phyloP scores from a whole-genome alignment of 2,329 filamentous ascomycete genomes.

The Thielaviopsis punctulata region DNA sequence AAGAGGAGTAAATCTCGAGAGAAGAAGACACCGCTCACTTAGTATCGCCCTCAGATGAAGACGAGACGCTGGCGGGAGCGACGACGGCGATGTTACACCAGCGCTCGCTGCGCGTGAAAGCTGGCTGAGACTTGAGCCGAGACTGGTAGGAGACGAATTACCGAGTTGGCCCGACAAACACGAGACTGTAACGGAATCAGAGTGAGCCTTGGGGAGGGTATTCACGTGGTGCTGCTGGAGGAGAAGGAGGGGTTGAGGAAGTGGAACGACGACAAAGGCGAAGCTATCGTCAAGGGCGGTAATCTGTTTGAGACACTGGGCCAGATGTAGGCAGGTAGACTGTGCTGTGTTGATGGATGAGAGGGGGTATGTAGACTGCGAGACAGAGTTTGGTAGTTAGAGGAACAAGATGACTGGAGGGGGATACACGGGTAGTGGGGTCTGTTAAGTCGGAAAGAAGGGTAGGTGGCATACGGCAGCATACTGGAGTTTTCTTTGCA shows the following conservation, averaged over 20 bases:
- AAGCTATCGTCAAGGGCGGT: neutral
- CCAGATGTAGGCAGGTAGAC: neutral
- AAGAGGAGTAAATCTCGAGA: too few species aligned
- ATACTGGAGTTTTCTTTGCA: neutral
- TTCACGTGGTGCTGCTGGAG: too few species aligned
- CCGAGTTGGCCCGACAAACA: neutral
- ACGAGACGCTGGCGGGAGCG: too few species aligned
- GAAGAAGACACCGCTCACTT: too few species aligned
- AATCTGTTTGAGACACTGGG: neutral
- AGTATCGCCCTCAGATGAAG: too few species aligned
- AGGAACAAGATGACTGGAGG: neutral
- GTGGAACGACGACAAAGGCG: neutral
- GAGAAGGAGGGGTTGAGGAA: neutral
- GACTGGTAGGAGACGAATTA: neutral
- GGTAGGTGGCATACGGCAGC: neutral
- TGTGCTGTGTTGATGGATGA: neutral
- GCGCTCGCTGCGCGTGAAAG: neutral
- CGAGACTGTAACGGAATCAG: neutral
- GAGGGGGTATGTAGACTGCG: neutral
- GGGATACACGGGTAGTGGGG: neutral
- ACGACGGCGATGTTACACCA: neutral
- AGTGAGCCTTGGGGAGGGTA: neutral
- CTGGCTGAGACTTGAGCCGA: neutral
- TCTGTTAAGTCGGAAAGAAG: neutral
- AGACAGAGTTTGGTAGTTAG: neutral